These are phyloP conservation scores for Talaromyces funiculosus DNA, from an alignment of 2,329 filamentous ascomycete species.

Conservation along the genomic window DNA sequence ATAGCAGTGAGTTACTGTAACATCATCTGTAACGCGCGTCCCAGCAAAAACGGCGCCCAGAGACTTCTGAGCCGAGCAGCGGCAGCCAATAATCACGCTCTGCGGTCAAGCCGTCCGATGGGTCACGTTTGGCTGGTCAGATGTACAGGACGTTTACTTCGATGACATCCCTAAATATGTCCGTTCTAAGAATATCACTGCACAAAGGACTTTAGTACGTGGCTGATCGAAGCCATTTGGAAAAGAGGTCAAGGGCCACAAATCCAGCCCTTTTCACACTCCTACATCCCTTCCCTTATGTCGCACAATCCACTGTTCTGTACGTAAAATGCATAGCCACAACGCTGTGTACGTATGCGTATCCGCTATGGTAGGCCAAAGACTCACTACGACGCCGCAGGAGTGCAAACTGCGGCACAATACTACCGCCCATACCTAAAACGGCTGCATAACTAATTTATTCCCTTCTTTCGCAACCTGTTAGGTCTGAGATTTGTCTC, in stretches of 20 bases:
- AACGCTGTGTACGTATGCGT: not conserved
- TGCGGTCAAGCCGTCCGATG: not conserved
- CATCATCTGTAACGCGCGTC: not conserved
- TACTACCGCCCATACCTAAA: not conserved
- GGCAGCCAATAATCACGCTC: not conserved
- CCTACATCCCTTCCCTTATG: not conserved
- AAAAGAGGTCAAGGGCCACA: not conserved
- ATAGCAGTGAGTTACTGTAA: not conserved
- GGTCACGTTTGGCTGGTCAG: not conserved
- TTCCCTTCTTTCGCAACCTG: not conserved
- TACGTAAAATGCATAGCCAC: constrained; percentile 6
- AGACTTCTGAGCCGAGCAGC: not conserved
- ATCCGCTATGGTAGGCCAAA: not conserved
- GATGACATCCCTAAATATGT: not conserved
- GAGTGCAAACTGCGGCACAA: not conserved
- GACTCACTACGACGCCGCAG: not conserved
- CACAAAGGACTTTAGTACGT: not conserved
- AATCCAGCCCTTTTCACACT: not conserved
- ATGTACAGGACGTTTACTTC: not conserved
- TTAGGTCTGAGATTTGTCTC: constrained; percentile 2
- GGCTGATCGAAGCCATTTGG: not conserved
- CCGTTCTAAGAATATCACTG: not conserved
- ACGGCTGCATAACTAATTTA: not conserved
- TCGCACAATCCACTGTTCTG: not conserved
- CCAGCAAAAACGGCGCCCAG: not conserved